Conservation (phyloP, 257 asterid species). For the Knoxia roxburghii region DNA sequence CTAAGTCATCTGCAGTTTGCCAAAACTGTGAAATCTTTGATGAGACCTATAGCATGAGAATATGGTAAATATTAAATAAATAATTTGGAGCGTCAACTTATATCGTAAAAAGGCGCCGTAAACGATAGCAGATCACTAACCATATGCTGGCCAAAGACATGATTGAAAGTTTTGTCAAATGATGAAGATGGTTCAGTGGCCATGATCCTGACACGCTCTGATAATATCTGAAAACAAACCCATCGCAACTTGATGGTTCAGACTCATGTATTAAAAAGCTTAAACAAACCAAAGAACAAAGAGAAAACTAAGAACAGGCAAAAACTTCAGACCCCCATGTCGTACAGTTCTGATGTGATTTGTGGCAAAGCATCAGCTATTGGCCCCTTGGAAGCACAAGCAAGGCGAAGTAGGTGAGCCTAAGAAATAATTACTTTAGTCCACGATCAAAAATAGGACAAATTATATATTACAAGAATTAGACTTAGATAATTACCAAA, state of each 20-base stretch:
- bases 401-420: conserved; percentile 95
- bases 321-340: conserved; percentile 60
- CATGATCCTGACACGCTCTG: conserved; percentile 66
- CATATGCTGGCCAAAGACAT: conserved; percentile 58
- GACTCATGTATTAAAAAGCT: neutral
- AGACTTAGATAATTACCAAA: conserved; percentile 47
- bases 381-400: conserved; percentile 77
- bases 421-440: conserved; percentile 28
- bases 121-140: conserved; percentile 34
- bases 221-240: conserved; percentile 51
- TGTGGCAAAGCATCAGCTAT: conserved; percentile 75
- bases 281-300: conserved; percentile 11
- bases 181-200: conserved; percentile 60
- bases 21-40: conserved; percentile 67
- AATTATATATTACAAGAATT: conserved; percentile 9
- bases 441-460: conserved; percentile 15
- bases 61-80: neutral
- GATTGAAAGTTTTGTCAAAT: conserved; percentile 64
- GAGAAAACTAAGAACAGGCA: conserved; percentile 11
- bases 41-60: conserved; percentile 37
- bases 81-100: neutral
- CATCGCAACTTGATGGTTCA: neutral
- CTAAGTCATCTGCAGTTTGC: conserved; percentile 60
- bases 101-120: neutral
- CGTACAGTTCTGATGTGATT: conserved; percentile 68